These are phyloP conservation scores for Microdochium trichocladiopsis DNA, from an alignment of 2,329 filamentous ascomycete genomes.

Conservation along the genomic window DNA sequence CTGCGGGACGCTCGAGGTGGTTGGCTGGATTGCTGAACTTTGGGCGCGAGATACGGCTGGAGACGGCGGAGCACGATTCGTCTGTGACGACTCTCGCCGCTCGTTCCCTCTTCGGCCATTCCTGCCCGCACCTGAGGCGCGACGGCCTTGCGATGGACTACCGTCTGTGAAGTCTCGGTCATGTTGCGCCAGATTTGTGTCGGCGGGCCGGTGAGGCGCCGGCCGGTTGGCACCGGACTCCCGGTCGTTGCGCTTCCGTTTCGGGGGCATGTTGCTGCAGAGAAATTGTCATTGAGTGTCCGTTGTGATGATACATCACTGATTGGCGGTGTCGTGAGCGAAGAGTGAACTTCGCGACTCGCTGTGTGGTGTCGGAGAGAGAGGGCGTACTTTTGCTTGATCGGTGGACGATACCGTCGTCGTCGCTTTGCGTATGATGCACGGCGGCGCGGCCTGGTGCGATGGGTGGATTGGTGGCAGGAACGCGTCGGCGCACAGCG, in stretches of 20 bases:
- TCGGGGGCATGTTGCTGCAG: conserved; percentile 42
- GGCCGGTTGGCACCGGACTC: conserved; percentile 44
- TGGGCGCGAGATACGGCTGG: conserved; percentile 20
- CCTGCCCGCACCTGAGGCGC: conserved; percentile 36
- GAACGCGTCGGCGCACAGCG: background rate
- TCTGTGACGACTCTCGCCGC: conserved; percentile 45
- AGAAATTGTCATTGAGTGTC: conserved; percentile 1
- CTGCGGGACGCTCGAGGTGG: conserved; percentile 12
- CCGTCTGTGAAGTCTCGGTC: conserved; percentile 43
- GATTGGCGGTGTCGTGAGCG: background rate
- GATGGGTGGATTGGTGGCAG: background rate
- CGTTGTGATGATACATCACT: background rate
- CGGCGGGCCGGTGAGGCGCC: conserved; percentile 55
- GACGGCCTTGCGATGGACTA: conserved; percentile 21
- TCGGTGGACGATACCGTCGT: background rate
- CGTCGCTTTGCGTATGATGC: background rate
- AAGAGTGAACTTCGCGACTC: background rate
- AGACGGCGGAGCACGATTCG: background rate
- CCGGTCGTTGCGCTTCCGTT: conserved; percentile 52
- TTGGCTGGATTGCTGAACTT: conserved; percentile 1
- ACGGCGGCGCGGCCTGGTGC: no score
- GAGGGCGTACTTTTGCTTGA: background rate
- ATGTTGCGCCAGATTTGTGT: conserved; percentile 48
- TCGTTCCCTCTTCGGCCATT: conserved; percentile 36
- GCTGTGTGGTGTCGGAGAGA: background rate